Evolutionary conservation across 306 rosid genomes (phyloP).

Genomic region (Neltuma alba): DNA sequence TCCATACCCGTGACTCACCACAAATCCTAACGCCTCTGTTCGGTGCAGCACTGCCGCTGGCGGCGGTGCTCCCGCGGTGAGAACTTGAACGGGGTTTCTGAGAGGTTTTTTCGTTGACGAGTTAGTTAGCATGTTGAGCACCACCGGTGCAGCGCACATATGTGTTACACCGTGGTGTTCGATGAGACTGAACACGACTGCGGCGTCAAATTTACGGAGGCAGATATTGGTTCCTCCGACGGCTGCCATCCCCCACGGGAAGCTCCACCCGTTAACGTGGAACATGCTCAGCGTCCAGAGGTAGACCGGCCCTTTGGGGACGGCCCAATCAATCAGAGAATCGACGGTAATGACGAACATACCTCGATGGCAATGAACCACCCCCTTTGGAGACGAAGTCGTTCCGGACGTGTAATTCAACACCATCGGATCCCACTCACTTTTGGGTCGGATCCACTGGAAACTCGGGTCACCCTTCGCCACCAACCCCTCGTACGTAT

Average conservation of each 20-base stretch:
- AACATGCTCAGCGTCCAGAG: slow-evolving; percentile 75
- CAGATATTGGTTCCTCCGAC: slow-evolving; percentile 68
- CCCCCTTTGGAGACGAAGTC: slow-evolving; percentile 79
- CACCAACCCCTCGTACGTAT: slow-evolving; percentile 46
- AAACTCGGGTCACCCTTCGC: slow-evolving; percentile 49
- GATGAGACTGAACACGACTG: slow-evolving; percentile 41
- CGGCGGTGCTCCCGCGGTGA: slow-evolving; percentile 78
- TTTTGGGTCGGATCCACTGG: slow-evolving; percentile 44
- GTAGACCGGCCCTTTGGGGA: slow-evolving; percentile 52
- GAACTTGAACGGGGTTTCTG: slow-evolving; percentile 44
- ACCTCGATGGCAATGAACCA: slow-evolving; percentile 66
- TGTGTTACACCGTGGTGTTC: slow-evolving; percentile 58
- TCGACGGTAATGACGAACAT: slow-evolving; percentile 37
- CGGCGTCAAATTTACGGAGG: slow-evolving; percentile 53
- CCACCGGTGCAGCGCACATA: slow-evolving; percentile 80
- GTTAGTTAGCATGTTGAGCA: slow-evolving; percentile 67
- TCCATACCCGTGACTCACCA: slow-evolving; percentile 67
- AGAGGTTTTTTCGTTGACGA: slow-evolving; percentile 39
- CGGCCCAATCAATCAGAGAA: slow-evolving; percentile 51
- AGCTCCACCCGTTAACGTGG: slow-evolving; percentile 78
- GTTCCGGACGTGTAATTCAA: slow-evolving; percentile 73
- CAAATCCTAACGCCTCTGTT: slow-evolving; percentile 59
- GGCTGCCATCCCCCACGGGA: slow-evolving; percentile 74
- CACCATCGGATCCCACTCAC: slow-evolving; percentile 65
- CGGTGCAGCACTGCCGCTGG: slow-evolving; percentile 54